Evolutionary conservation across 345 rosid species (phyloP).

Genomic region (Melaleuca alternifolia): DNA sequence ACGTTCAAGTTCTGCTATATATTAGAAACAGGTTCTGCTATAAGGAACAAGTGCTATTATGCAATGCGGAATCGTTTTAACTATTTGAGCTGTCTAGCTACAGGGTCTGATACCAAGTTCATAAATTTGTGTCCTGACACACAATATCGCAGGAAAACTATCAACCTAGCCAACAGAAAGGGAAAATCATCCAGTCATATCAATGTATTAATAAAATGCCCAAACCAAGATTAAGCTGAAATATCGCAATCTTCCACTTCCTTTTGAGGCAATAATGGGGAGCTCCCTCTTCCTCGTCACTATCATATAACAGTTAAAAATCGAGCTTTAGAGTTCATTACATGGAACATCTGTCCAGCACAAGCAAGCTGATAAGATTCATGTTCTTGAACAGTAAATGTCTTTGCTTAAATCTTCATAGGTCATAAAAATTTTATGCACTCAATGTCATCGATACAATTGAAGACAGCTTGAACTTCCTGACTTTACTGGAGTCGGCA

Average conservation of each 20-base stretch:
- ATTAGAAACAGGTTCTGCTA: not conserved
- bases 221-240: not conserved
- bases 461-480: slow-evolving; percentile 73
- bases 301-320: not conserved
- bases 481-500: slow-evolving; percentile 38
- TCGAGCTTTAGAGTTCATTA: not conserved
- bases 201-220: not conserved
- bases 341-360: not conserved
- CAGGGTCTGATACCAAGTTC: not conserved
- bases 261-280: not conserved
- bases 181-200: not conserved
- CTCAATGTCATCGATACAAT: slow-evolving; percentile 57
- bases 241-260: not conserved
- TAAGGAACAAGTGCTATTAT: not conserved
- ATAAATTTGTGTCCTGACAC: not conserved
- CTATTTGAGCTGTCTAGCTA: not conserved
- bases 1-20: not conserved
- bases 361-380: not conserved
- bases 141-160: not conserved
- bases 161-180: not conserved
- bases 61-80: not conserved
- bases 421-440: slow-evolving; percentile 21
- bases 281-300: not conserved
- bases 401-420: not conserved
- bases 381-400: no score